Base-by-base conservation (phyloP, 164 flowering plant species). In the Vitis vinifera region DNA sequence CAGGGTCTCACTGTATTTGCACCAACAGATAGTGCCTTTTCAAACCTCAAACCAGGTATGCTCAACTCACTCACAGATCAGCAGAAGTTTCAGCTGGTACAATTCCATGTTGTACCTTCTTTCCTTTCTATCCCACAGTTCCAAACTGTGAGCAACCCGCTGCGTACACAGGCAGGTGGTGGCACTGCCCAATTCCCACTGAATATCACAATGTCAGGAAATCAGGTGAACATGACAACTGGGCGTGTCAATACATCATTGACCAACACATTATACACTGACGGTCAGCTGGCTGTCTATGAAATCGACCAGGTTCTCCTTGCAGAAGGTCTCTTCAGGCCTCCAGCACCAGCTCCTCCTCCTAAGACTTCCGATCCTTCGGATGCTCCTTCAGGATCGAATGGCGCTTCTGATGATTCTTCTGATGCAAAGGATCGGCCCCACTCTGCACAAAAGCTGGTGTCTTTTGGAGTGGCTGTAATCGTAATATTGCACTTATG, bases 1-100 rank as follows among this genome's bases (percentile, higher is more conserved):
- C 81, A 81, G 56, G 84, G 81, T 48, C 59, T 81, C 15, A 81
- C 81, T 0, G 10, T 81, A 0, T 81, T 81, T 30, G 81, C 81
- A 13, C 84, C 84, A 3, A 73, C 81, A 0, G 84, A 81, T 51
- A 78, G 73, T 14, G 79, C 84, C 31, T 81, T 81, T 17, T 15
- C 68, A 10, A 70, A 10, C 55, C 78, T 81, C 16, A 68, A 67
- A 29, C 1, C 79, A 13, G 84, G 84, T 30, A 70, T 74, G 4
- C 53, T 82, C 10, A 79, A 82, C 71, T 68, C 76, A 1, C 80
- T 82, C 53, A 31, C 68, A 7, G 76, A 68, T 9, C 78, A 62
- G 15, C 71, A 69, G 57, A 75, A 71, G 65, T 62, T 79, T 16
- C 77, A 77, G 69, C 73, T 82, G 44, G 63, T 82, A 7, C 82